Conservation (phyloP, 495 filamentous ascomycete genomes). For the Penicillium flavigenum region DNA sequence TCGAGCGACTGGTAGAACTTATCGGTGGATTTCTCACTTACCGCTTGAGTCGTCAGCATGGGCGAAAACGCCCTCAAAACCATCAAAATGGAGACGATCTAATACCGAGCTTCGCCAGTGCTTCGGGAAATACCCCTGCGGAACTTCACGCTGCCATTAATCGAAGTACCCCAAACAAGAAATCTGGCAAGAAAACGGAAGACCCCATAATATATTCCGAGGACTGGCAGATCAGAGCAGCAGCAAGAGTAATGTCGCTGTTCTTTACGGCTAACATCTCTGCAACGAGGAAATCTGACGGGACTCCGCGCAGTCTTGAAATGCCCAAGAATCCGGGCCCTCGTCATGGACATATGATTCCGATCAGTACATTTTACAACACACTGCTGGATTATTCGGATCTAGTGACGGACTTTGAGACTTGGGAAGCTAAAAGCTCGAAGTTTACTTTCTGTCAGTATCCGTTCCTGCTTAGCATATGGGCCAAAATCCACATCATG, state of each 20-base stretch:
- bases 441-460: slow-evolving; percentile 93
- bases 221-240: slow-evolving; percentile 89
- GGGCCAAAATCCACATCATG: slow-evolving; percentile 89
- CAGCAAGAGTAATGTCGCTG: slow-evolving; percentile 76
- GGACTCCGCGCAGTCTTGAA: slow-evolving; percentile 18
- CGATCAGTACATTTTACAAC: slow-evolving; percentile 86
- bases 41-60: slow-evolving; percentile 70
- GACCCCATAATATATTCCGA: slow-evolving; percentile 68
- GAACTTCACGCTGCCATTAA: slow-evolving; percentile 82
- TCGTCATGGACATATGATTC: slow-evolving; percentile 62
- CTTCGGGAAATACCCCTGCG: slow-evolving; percentile 59
- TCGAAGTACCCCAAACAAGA: slow-evolving; percentile 50
- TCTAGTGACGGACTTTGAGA: slow-evolving; percentile 83
- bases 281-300: slow-evolving; percentile 34
- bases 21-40: slow-evolving; percentile 80
- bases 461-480: slow-evolving; percentile 90
- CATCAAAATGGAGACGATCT: slow-evolving; percentile 60
- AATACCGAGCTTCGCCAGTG: slow-evolving; percentile 66
- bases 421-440: slow-evolving; percentile 73
- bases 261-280: slow-evolving; percentile 81
- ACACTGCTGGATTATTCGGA: slow-evolving; percentile 82
- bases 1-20: slow-evolving; percentile 72
- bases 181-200: slow-evolving; percentile 39
- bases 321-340: slow-evolving; percentile 40
- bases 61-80: slow-evolving; percentile 58